Base-by-base conservation (phyloP, 2,329 filamentous ascomycete genomes). In the Alternaria consortialis region DNA sequence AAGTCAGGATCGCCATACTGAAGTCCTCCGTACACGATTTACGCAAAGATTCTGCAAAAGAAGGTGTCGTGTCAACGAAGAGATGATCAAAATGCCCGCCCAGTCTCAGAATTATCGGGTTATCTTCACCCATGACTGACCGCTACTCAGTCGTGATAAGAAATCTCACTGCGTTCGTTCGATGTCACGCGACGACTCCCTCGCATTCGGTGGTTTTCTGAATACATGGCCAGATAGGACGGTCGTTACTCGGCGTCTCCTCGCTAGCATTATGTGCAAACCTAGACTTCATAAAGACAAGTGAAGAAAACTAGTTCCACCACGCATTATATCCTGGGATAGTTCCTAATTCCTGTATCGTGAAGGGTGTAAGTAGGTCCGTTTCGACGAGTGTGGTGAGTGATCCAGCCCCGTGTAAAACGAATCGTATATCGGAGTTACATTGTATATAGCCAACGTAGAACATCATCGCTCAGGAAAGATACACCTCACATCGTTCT, bases 121-220 rank as follows among this genome's bases (percentile, higher is more conserved):
- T 39, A 25, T 43, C 34, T 42, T 20, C 31, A 29, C 12, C 17
- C 46, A 43, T 43, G 46, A 34, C 44, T 51, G 17, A 34, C 43
- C 23, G 37, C 46, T 43, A 12, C 37, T 31, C 20, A 31, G 20
- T 13, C 27, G 29, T 37, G 54, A 57, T 43, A 57, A 51, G 36
- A 7, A 23, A 36, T 7, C 29, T 43, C 12, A 12, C 23, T 36
- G 15, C 15, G 36, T 54, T 44, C 29, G 40, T 29, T 54, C 25
- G 44, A 37, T 12, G 23, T 31, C 44, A 46, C 23, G 44, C 39
- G 25, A 44, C 44, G 47, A 5, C 27, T 53, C 15, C 34, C 27
- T 51, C 39, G 75, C 73, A 7, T 73, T 76, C 1, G 77, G 75
- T 56, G 73, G 71, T 53, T 71, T 72, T 20, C 74, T 62, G 8